Evolutionary conservation across 2,329 filamentous ascomycete genomes (phyloP), one percentile per base, ranked within the genome.

Genomic region (Penicillium paneum): DNA sequence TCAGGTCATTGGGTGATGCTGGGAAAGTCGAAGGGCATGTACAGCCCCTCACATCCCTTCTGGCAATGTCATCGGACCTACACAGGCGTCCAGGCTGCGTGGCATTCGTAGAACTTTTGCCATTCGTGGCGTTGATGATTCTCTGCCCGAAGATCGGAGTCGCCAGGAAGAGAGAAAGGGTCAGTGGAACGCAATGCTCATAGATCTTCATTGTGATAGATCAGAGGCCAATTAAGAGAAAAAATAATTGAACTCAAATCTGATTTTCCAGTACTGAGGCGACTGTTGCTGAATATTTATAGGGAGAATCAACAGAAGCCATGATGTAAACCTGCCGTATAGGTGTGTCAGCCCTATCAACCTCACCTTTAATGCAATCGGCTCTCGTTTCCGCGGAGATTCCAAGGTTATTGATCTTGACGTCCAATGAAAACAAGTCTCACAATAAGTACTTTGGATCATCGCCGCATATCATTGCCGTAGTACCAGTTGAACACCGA

Each of bases 291-390:
- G 11, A 13, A 43, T 41, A 26, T 54, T 32, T 29, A 7, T 24
- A 47, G 17, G 11, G 0, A 38, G n/a, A 38, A 40, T 43, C 12
- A 43, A 34, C 15, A 39, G 6, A 31, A 32, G n/a, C 29, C 24
- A 54, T 54, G 52, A 54, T 54, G 39, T 49, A 43, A 54, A n/a
- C 12, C 26, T 44, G 19, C 26, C 17, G 41, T 46, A 32, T 24
- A 39, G 15, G 17, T 44, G 11, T 19, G 15, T 39, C 19, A 50
- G 31, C n/a, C 7, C 10, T 38, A 31, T 38, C 17, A 19, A 19
- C 6, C 13, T 19, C 12, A 28, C 17, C n/a, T 34, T 38, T 17
- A 24, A 21, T 21, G 3, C 1, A 12, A 28, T 2, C 39, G 52
- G 46, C 39, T 50, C 31, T 39, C 1, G n/a, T 38, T 50, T 50